phyloP scores from a whole-genome alignment of 73 alveolate genomes.

The Paramecium bursaria region DNA sequence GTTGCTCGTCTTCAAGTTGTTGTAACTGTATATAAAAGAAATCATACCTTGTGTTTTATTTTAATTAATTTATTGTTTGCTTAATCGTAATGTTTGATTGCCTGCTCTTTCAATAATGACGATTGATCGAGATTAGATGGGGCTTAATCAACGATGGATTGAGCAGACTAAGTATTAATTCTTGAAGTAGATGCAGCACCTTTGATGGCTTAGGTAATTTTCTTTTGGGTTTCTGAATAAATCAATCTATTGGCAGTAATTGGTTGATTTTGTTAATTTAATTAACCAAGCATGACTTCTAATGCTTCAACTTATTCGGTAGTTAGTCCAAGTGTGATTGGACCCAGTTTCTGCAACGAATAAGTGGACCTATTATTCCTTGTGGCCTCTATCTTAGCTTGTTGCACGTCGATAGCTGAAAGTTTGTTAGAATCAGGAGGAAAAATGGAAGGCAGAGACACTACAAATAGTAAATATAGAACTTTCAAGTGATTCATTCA shows the following conservation, averaged over 20 bases:
- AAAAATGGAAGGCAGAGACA: constrained; percentile 27
- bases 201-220: not conserved
- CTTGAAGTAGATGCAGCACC: too few relatives aligned
- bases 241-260: constrained; percentile 7
- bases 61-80: constrained; percentile 1
- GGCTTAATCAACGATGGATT: not conserved
- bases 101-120: constrained; percentile 17
- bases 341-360: constrained; percentile 34
- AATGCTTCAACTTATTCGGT: constrained; percentile 16
- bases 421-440: constrained; percentile 33
- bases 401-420: constrained; percentile 32
- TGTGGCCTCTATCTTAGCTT: constrained; percentile 32
- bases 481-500: constrained; percentile 21
- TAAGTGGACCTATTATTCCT: constrained; percentile 22
- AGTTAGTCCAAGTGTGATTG: constrained; percentile 36
- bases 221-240: constrained; percentile 39
- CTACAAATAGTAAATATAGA: too few relatives aligned
- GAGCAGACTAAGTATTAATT: too few relatives aligned
- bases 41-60: constrained; percentile 7
- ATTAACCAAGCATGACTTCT: constrained; percentile 10
- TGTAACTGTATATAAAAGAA: constrained; percentile 2
- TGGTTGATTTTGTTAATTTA: constrained; percentile 20
- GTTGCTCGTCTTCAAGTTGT: constrained; percentile 27
- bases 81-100: constrained; percentile 33
- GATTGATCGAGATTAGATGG: constrained; percentile 15